Percentiles rank a stretch among this genome's conserved stretches.
Conservation (phyloP, 192 early-diverging fungal species). For the Mortierella hygrophila region DNA sequence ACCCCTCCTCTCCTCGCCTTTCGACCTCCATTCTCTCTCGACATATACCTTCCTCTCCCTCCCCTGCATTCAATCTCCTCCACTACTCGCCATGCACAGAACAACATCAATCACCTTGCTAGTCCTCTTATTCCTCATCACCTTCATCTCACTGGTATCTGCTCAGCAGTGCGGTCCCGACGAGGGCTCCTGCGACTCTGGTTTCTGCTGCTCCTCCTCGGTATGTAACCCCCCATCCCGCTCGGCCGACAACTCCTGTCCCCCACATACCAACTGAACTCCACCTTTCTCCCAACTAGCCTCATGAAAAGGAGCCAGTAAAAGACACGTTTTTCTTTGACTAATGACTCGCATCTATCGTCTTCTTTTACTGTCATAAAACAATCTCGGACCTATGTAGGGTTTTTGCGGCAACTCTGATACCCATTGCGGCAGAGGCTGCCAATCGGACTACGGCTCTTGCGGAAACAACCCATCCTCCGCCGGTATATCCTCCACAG, state of each 20-base stretch:
- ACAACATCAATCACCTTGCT: conserved; percentile 9
- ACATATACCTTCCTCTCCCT: background rate
- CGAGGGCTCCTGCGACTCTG: background rate
- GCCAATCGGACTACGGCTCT: conserved; percentile 26
- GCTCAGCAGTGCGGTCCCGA: conserved; percentile 36
- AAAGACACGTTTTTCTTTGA: no score
- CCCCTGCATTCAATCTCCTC: background rate
- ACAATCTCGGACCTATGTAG: conserved; percentile 5
- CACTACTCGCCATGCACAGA: conserved; percentile 16
- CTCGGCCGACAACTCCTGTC: background rate
- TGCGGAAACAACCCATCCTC: background rate
- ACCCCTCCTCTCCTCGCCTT: background rate
- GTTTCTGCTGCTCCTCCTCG: conserved; percentile 22
- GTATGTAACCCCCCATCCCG: conserved; percentile 10
- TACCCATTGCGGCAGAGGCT: conserved; percentile 20
- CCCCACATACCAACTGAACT: background rate
- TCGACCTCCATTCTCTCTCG: background rate
- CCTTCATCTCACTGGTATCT: conserved; percentile 11
- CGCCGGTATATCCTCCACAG: background rate
- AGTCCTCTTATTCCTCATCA: conserved; percentile 18
- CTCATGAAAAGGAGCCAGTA: no score
- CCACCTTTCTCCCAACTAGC: no score
- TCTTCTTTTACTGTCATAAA: background rate
- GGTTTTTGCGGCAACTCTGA: conserved; percentile 28
- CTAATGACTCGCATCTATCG: no score